These are phyloP conservation scores for Polygonum maritimum DNA, from an alignment of 148 eudicot species.

Conservation along the genomic window DNA sequence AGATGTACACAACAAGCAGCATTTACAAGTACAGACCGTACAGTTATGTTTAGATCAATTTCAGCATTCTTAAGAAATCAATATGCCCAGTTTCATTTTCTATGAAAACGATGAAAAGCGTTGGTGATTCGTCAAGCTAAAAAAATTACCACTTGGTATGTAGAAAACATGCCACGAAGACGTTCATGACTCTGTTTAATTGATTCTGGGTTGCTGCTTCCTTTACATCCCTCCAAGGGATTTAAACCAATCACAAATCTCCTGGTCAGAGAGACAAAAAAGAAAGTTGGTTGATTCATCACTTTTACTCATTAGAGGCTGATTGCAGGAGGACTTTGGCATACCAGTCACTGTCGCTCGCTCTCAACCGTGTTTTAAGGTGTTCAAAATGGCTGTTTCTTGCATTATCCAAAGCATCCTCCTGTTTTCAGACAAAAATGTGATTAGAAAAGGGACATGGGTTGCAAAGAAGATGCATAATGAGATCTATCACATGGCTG, in stretches of 20 bases:
- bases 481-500: neutral
- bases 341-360: conserved; percentile 39
- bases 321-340: neutral
- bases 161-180: conserved; percentile 24
- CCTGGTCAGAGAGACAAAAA: conserved; percentile 25
- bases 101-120: neutral
- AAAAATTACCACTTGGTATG: conserved; percentile 36
- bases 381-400: conserved; percentile 1
- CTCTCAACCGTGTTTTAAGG: conserved; percentile 25
- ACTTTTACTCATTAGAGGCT: neutral
- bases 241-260: conserved; percentile 36
- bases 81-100: too few relatives aligned
- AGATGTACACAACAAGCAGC: neutral
- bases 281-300: neutral
- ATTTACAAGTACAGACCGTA: neutral
- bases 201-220: conserved; percentile 13
- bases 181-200: conserved; percentile 11
- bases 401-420: neutral
- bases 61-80: neutral
- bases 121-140: neutral
- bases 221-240: conserved; percentile 27
- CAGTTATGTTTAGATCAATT: neutral
- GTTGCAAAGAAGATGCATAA: neutral
- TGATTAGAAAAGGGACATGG: neutral
- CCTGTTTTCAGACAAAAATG: neutral